phyloP scores from a whole-genome alignment of 345 rosid species.

The Aegle marmelos region DNA sequence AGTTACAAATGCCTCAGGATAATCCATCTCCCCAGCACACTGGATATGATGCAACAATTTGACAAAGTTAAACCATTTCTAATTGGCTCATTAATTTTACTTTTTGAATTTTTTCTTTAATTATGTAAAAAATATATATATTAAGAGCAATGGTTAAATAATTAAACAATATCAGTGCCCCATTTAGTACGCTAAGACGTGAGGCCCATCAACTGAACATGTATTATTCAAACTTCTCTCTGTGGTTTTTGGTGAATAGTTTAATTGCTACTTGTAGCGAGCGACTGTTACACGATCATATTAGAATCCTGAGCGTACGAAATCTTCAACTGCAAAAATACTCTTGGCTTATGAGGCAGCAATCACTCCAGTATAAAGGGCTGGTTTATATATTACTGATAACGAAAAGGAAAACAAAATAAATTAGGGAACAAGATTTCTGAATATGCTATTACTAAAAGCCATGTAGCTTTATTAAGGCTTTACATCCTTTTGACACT shows the following conservation, averaged over 20 bases:
- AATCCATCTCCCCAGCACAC: no score
- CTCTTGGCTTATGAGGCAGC: no score
- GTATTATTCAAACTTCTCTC: background rate
- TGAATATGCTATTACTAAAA: no score
- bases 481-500: no score
- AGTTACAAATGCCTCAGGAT: no score
- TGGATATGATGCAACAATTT: no score
- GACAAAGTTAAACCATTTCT: no score
- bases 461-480: no score
- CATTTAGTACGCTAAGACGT: background rate
- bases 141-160: background rate
- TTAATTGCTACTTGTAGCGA: background rate
- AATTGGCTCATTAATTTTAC: no score
- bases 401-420: no score
- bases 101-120: background rate
- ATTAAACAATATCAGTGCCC: background rate
- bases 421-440: no score
- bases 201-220: background rate
- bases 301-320: background rate
- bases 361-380: background rate
- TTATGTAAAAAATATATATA: background rate
- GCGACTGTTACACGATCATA: background rate
- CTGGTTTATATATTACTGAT: background rate
- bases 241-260: background rate
- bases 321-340: background rate